Conservation (phyloP, 148 eudicot species). For the Diospyros lotus region DNA sequence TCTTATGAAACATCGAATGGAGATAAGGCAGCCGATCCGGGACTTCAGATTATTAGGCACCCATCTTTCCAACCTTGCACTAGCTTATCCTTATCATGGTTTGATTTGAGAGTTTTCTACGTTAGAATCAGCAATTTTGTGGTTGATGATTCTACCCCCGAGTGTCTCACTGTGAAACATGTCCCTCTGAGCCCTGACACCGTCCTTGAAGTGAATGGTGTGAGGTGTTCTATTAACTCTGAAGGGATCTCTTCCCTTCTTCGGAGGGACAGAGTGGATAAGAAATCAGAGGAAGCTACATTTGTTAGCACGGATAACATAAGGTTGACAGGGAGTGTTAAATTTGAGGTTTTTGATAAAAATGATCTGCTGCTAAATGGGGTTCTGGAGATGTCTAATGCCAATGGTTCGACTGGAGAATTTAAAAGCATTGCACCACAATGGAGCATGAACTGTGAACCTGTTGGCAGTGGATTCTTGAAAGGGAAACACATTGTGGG, state of each 20-base stretch:
- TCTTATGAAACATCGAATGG: slow-evolving; percentile 27
- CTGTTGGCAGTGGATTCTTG: slow-evolving; percentile 39
- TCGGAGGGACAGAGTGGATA: slow-evolving; percentile 46
- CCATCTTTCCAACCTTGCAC: slow-evolving; percentile 29
- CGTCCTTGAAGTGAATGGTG: slow-evolving; percentile 54
- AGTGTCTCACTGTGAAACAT: slow-evolving; percentile 44
- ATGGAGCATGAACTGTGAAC: slow-evolving; percentile 62
- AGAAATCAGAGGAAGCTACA: slow-evolving; percentile 53
- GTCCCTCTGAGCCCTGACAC: slow-evolving; percentile 49
- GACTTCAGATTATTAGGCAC: slow-evolving; percentile 43
- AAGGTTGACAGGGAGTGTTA: slow-evolving; percentile 56
- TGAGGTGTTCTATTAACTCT: slow-evolving; percentile 34
- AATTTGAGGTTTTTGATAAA: slow-evolving; percentile 55
- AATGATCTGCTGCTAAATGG: slow-evolving; percentile 53
- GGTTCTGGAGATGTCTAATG: slow-evolving; percentile 43
- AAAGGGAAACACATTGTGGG: slow-evolving; percentile 47
- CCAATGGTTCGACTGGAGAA: slow-evolving; percentile 38
- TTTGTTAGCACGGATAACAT: slow-evolving; percentile 56
- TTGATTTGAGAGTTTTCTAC: slow-evolving; percentile 64
- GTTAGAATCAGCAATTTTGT: slow-evolving; percentile 57
- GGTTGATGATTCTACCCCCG: slow-evolving; percentile 53
- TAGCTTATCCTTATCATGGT: slow-evolving; percentile 42
- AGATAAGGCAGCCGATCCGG: slow-evolving; percentile 26
- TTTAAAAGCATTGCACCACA: slow-evolving; percentile 16
- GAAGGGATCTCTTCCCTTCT: slow-evolving; percentile 40